These are phyloP conservation scores for Chenopodium formosanum DNA, from an alignment of 148 eudicot species.

Conservation along the genomic window DNA sequence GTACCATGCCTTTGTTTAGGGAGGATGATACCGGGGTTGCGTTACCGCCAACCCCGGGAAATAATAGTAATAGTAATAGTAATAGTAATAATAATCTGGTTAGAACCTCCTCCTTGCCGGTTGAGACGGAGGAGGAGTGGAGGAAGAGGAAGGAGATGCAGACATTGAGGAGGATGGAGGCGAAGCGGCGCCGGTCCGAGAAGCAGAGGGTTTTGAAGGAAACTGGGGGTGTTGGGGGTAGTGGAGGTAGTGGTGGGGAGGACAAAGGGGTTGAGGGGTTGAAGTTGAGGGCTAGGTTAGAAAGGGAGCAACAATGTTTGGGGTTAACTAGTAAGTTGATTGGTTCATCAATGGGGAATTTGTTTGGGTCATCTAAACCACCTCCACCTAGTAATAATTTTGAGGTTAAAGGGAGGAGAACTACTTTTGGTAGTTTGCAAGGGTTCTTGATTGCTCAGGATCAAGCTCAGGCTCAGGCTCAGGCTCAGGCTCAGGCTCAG, in stretches of 20 bases:
- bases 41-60: slow-evolving; percentile 13
- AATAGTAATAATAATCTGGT: slow-evolving; percentile 23
- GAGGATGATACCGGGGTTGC: slow-evolving; percentile 43
- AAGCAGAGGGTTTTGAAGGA: slow-evolving; percentile 59
- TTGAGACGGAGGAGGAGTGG: slow-evolving; percentile 84
- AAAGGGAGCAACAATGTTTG: slow-evolving; percentile 43
- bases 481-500: slow-evolving; percentile 24
- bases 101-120: slow-evolving; percentile 81
- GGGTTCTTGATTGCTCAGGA: slow-evolving; percentile 39
- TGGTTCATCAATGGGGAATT: slow-evolving; percentile 36
- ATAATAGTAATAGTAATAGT: slow-evolving; percentile 2
- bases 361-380: slow-evolving; percentile 35
- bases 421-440: slow-evolving; percentile 45
- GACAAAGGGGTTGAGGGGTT: slow-evolving; percentile 27
- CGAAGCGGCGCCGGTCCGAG: slow-evolving; percentile 78
- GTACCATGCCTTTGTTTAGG: slow-evolving; percentile 49
- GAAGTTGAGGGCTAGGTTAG: slow-evolving; percentile 52
- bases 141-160: slow-evolving; percentile 89
- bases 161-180: slow-evolving; percentile 80
- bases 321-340: slow-evolving; percentile 32
- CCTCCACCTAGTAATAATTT: slow-evolving; percentile 26
- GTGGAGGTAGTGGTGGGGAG: slow-evolving; percentile 29
- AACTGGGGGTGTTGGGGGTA: slow-evolving; percentile 18
- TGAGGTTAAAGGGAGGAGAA: slow-evolving; percentile 41
- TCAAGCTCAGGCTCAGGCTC: slow-evolving; percentile 20